phyloP scores from a whole-genome alignment of 768 basidiomycete genomes.

The Epithele typhae region DNA sequence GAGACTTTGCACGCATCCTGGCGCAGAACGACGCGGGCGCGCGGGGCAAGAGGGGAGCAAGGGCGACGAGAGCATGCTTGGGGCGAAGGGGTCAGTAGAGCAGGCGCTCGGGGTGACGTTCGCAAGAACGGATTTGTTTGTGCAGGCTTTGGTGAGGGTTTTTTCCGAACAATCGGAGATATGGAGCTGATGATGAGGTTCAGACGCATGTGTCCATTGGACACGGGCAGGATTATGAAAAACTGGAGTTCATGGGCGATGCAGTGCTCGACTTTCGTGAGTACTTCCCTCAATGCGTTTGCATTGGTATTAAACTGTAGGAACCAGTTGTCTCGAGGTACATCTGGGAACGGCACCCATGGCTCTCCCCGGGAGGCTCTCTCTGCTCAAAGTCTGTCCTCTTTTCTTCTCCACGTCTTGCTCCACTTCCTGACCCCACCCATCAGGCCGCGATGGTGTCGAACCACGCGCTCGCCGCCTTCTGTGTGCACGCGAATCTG shows the following conservation, averaged over 20 bases:
- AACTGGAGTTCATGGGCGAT: slow-evolving; percentile 84
- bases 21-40: slow-evolving; percentile 33
- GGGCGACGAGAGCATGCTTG: not conserved
- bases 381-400: slow-evolving; percentile 61
- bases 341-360: slow-evolving; percentile 59
- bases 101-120: slow-evolving; percentile 60
- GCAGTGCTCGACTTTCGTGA: slow-evolving; percentile 79
- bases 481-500: slow-evolving; percentile 68
- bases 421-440: too few relatives aligned
- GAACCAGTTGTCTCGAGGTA: slow-evolving; percentile 65
- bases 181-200: too few relatives aligned
- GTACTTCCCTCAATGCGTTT: too few relatives aligned
- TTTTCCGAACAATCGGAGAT: not conserved
- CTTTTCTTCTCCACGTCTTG: not conserved
- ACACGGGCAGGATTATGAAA: slow-evolving; percentile 51
- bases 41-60: slow-evolving; percentile 20
- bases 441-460: slow-evolving; percentile 80
- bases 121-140: slow-evolving; percentile 55
- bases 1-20: slow-evolving; percentile 58
- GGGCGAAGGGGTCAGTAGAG: slow-evolving; percentile 38
- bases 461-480: slow-evolving; percentile 69
- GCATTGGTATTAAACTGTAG: too few relatives aligned
- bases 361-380: slow-evolving; percentile 72
- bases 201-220: slow-evolving; percentile 65
- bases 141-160: slow-evolving; percentile 63